Conservation (phyloP, 768 basidiomycete genomes). For the Megacollybia marginata region DNA sequence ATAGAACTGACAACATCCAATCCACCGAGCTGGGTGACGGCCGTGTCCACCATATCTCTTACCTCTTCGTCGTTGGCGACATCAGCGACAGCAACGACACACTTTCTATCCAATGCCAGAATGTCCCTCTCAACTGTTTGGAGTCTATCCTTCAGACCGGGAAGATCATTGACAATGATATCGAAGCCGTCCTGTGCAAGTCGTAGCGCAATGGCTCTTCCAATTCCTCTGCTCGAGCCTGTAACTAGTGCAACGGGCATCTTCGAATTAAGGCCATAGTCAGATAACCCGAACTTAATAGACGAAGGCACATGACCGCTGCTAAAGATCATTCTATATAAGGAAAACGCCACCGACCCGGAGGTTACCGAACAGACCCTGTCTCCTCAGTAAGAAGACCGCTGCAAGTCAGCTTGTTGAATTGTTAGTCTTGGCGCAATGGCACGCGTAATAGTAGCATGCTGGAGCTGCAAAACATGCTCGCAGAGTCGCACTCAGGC, state of each 20-base stretch:
- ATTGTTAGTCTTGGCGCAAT: too few relatives aligned
- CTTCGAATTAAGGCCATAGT: too few relatives aligned
- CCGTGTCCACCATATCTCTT: slow-evolving; percentile 16
- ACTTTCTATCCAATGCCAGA: slow-evolving; percentile 10
- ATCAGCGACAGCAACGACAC: slow-evolving; percentile 14
- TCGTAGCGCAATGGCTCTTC: slow-evolving; percentile 20
- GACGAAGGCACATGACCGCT: too few relatives aligned
- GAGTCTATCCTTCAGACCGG: slow-evolving; percentile 7
- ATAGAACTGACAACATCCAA: slow-evolving; percentile 15
- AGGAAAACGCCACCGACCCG: too few relatives aligned
- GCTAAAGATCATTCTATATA: too few relatives aligned
- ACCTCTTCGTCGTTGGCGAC: slow-evolving; percentile 22
- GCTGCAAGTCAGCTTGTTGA: too few relatives aligned
- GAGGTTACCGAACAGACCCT: too few relatives aligned
- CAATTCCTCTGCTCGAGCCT: slow-evolving; percentile 24
- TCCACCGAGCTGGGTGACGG: slow-evolving; percentile 16
- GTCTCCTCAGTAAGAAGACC: too few relatives aligned
- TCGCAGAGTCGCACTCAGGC: too few relatives aligned
- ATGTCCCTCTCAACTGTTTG: slow-evolving; percentile 18
- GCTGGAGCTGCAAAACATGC: too few relatives aligned
- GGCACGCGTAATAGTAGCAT: too few relatives aligned
- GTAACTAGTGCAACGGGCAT: slow-evolving; percentile 15
- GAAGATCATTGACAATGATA: slow-evolving; percentile 22
- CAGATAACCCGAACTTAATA: too few relatives aligned
- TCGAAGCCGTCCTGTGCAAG: slow-evolving; percentile 25